These are phyloP conservation scores for Vigna angularis DNA, from an alignment of 306 rosid genomes.

Conservation along the genomic window DNA sequence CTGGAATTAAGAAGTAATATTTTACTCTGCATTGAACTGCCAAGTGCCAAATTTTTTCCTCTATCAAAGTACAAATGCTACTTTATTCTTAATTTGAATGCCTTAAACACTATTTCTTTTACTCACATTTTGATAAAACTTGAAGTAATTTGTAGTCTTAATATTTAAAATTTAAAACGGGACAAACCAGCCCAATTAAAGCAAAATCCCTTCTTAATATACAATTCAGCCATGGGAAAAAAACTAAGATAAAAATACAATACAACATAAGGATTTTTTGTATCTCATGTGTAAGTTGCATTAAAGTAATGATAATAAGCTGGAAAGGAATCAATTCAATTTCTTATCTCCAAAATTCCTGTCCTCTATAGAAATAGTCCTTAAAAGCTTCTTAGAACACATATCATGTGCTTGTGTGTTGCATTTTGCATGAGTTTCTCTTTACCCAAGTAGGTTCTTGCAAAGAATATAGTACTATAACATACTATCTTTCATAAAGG, in stretches of 20 bases:
- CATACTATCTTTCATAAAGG: not conserved
- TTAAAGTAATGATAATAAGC: not conserved
- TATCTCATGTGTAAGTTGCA: constrained; percentile 4
- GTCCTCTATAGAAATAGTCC: constrained; percentile 69
- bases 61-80: no score
- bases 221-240: constrained; percentile 31
- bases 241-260: constrained; percentile 24
- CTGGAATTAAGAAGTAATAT: not conserved
- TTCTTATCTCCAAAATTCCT: constrained; percentile 45
- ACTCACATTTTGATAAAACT: constrained; percentile 16
- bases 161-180: constrained; percentile 34
- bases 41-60: not conserved
- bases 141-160: not conserved
- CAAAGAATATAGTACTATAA: constrained; percentile 30
- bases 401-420: constrained; percentile 75
- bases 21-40: not conserved
- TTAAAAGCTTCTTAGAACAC: constrained; percentile 80
- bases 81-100: not conserved
- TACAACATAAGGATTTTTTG: constrained; percentile 22
- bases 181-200: not conserved
- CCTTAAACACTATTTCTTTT: constrained; percentile 1
- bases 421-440: constrained; percentile 75
- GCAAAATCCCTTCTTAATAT: constrained; percentile 39
- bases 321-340: constrained; percentile 32
- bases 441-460: constrained; percentile 98